A percentile compares a stretch with the other conserved stretches of the same genome.
Evolutionary conservation across 352 stramenopile genomes (phyloP).

Genomic region (Phytopythium kandeliae): DNA sequence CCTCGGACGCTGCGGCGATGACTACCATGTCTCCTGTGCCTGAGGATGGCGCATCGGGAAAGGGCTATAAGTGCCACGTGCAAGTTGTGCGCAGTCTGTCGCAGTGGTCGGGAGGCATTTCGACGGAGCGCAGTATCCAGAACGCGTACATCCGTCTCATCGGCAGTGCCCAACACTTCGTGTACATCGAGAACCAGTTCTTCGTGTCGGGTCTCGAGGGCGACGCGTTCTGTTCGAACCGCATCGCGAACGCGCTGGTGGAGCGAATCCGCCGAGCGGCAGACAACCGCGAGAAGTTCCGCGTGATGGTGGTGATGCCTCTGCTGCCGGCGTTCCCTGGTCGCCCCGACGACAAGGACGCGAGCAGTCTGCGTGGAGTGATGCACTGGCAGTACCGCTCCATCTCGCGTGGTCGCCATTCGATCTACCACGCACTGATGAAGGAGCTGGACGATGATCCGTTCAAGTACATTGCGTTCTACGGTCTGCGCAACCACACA

Average conservation of each 20-base stretch:
- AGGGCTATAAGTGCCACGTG: conserved; percentile 15
- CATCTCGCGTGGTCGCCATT: conserved; percentile 77
- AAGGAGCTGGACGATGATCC: conserved; percentile 70
- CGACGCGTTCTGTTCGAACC: conserved; percentile 73
- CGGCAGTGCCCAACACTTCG: conserved; percentile 74
- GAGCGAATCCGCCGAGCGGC: conserved; percentile 69
- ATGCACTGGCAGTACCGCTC: conserved; percentile 89
- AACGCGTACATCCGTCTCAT: conserved; percentile 89
- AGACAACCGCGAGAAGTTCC: conserved; percentile 80
- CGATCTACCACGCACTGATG: conserved; percentile 76
- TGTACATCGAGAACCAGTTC: conserved; percentile 94
- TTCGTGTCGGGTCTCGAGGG: conserved; percentile 85
- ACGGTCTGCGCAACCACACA: conserved; percentile 63
- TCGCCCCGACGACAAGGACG: conserved; percentile 73
- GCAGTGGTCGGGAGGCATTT: conserved; percentile 68
- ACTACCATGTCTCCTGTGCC: not conserved
- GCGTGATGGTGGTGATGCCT: conserved; percentile 83
- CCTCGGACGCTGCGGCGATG: not conserved
- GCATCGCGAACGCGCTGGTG: conserved; percentile 75
- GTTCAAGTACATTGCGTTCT: conserved; percentile 88
- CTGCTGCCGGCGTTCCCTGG: conserved; percentile 78
- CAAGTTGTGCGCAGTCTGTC: conserved; percentile 82
- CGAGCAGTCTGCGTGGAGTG: conserved; percentile 74
- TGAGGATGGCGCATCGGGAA: not conserved
- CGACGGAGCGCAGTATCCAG: conserved; percentile 87